Evolutionary conservation across 805 yeast genomes (phyloP).

Genomic region (Blastobotrys robertii): DNA sequence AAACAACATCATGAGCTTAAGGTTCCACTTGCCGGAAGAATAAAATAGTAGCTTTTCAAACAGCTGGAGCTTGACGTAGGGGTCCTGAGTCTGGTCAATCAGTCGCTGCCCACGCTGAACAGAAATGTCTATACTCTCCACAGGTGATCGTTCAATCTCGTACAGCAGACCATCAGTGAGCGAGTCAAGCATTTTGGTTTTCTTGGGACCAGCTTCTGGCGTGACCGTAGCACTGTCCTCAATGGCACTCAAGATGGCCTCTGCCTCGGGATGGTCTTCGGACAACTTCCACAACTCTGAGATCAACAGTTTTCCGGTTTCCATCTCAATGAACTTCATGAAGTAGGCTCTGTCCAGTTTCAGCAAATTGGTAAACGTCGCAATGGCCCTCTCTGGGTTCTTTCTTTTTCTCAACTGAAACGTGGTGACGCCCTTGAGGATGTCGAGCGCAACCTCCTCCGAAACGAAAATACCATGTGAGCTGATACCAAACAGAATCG

Average conservation of each 20-base stretch:
- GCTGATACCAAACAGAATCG: slow-evolving; percentile 8
- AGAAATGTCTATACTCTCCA: slow-evolving; percentile 9
- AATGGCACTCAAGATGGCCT: slow-evolving; percentile 5
- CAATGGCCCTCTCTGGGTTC: slow-evolving; percentile 5
- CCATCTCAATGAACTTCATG: slow-evolving; percentile 5
- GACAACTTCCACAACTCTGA: slow-evolving; percentile 13
- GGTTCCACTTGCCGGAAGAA: slow-evolving; percentile 3
- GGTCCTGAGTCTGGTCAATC: slow-evolving; percentile 7
- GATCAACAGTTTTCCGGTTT: slow-evolving; percentile 8
- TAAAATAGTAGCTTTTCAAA: slow-evolving; percentile 7
- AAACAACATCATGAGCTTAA: slow-evolving; percentile 19
- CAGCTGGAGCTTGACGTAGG: slow-evolving; percentile 5
- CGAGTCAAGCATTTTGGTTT: slow-evolving; percentile 3
- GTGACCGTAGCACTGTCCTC: slow-evolving; percentile 6
- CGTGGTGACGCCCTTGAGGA: slow-evolving; percentile 5
- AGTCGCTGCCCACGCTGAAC: slow-evolving; percentile 10
- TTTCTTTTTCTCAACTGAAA: slow-evolving; percentile 4
- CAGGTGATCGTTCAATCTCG: slow-evolving; percentile 6
- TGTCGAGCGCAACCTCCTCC: slow-evolving; percentile 9
- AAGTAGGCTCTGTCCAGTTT: slow-evolving; percentile 7
- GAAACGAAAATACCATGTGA: slow-evolving; percentile 12
- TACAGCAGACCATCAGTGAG: slow-evolving; percentile 7
- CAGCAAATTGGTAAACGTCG: slow-evolving; percentile 6
- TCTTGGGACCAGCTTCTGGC: slow-evolving; percentile 1
- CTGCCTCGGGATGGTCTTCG: slow-evolving; percentile 7